These are phyloP conservation scores for Penicillium atrosanguineum DNA, from an alignment of 495 filamentous ascomycete genomes.

Conservation along the genomic window DNA sequence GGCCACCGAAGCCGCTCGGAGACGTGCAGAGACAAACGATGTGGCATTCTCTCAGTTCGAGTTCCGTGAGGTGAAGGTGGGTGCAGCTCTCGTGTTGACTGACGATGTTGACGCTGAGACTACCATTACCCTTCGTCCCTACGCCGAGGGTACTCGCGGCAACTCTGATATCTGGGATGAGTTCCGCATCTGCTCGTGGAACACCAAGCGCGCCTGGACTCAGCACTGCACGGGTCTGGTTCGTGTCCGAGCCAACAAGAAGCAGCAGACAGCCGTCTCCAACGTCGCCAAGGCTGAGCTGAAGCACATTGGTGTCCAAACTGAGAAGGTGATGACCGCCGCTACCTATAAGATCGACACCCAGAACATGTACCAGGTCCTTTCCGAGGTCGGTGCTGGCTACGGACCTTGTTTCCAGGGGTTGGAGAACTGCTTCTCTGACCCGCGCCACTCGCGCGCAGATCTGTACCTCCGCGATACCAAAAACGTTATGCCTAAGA, in stretches of 20 bases:
- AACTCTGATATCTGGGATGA: conserved; percentile 39
- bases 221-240: conserved; percentile 36
- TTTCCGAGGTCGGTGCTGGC: conserved; percentile 21
- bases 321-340: conserved; percentile 6
- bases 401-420: conserved; percentile 23
- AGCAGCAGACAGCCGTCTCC: conserved; percentile 15
- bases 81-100: conserved; percentile 38
- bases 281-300: conserved; percentile 12
- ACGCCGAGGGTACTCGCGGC: conserved; percentile 34
- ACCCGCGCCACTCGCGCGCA: conserved; percentile 13
- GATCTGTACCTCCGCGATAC: conserved; percentile 29
- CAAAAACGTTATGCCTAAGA: conserved; percentile 24
- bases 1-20: conserved; percentile 46
- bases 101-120: conserved; percentile 42
- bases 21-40: conserved; percentile 17
- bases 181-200: conserved; percentile 35
- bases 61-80: conserved; percentile 41
- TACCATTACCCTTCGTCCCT: conserved; percentile 39
- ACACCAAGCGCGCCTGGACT: conserved; percentile 28
- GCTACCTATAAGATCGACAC: conserved; percentile 19
- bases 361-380: conserved; percentile 24
- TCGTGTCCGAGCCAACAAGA: conserved; percentile 13
- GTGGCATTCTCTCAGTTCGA: conserved; percentile 20
- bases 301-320: conserved; percentile 11
- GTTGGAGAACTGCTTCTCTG: conserved; percentile 23